Evolutionary conservation across 176 grass and related monocot species (phyloP).

Genomic region (Hyparrhenia diplandra): DNA sequence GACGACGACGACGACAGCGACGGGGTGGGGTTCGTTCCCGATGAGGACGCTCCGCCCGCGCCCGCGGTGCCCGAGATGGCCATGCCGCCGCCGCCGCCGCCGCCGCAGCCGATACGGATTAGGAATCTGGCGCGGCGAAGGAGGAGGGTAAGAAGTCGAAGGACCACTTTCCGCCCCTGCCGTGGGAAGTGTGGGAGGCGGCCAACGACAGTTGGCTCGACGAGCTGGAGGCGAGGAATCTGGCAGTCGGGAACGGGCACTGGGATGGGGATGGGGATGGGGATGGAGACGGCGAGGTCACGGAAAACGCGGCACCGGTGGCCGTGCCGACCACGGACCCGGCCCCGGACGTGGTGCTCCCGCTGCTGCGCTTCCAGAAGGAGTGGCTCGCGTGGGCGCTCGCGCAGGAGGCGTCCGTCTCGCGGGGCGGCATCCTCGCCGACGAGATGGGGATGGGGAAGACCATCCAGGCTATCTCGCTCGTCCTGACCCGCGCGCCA

Average conservation of each 20-base stretch:
- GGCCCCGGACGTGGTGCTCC: slow-evolving; percentile 50
- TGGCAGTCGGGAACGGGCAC: too few species aligned
- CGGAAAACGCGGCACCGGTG: neutral
- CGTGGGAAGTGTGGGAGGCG: slow-evolving; percentile 61
- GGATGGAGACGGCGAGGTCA: neutral
- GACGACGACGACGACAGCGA: slow-evolving; percentile 20
- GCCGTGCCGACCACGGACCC: slow-evolving; percentile 37
- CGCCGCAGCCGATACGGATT: neutral
- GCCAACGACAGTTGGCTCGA: slow-evolving; percentile 63
- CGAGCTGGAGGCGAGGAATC: neutral
- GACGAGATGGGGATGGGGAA: slow-evolving; percentile 99
- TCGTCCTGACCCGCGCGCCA: slow-evolving; percentile 64
- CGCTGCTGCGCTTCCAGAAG: slow-evolving; percentile 88
- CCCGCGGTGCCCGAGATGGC: neutral
- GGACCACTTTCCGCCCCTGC: slow-evolving; percentile 4
- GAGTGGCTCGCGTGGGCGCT: slow-evolving; percentile 90
- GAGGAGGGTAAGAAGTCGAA: slow-evolving; percentile 25
- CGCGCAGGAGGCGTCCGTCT: slow-evolving; percentile 56
- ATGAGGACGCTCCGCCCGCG: neutral
- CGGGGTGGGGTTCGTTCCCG: slow-evolving; percentile 17
- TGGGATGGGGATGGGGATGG: neutral
- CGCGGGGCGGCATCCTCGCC: slow-evolving; percentile 75
- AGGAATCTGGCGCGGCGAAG: neutral
- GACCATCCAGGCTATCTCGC: slow-evolving; percentile 95
- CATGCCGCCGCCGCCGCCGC: neutral